Evolutionary conservation across 768 basidiomycete genomes (phyloP), one percentile per base, ranked within the genome.

Genomic region (Chalciporus piperatus): DNA sequence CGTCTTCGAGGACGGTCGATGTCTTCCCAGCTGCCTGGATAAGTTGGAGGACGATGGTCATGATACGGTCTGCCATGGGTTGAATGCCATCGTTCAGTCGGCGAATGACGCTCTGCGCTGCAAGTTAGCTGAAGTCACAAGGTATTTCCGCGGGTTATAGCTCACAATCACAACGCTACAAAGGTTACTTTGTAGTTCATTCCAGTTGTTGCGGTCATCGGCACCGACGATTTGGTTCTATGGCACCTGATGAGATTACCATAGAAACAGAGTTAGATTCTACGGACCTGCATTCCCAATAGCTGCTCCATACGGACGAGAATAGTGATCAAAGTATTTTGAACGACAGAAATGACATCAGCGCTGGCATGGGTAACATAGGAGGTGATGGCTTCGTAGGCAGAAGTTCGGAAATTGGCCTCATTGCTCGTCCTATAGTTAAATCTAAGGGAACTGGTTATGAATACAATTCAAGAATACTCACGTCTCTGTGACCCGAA

Each of bases 171-270:
- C 77, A 42, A 97, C 89, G 58, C 87, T 85, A 68, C 94, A 97
- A 60, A 98, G 79, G 72, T 96, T 97, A 72, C 92, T 87, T 68
- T 97, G 95, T 22, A 99, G 78, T 67, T 99, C 96, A 64, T 97
- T 97, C 94, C 96, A 97, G 74, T 97, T 99, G 71, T 94, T 95
- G 56, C 92, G 85, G 65, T 99, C 97, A 70, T 99, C 97, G 16
- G 85, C 77, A 40, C 97, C 97, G 35, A 99, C 76, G 51, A 98
- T 88, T 72, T 98, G 95, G 68, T 89, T 92, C 84, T 95, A 61
- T 13, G 33, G 55, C 20, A 45, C 16, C 8, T 28, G 38, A 27
- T 59, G 17, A 58, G 41, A 47, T 5, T 19, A 39, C 17, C 1
- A 19, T 30, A 25, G 27, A 22, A 22, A 41, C 11, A 38, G 33